These are phyloP conservation scores for Trichoderma endophyticum DNA, from an alignment of 2,329 filamentous ascomycete species.

Conservation along the genomic window DNA sequence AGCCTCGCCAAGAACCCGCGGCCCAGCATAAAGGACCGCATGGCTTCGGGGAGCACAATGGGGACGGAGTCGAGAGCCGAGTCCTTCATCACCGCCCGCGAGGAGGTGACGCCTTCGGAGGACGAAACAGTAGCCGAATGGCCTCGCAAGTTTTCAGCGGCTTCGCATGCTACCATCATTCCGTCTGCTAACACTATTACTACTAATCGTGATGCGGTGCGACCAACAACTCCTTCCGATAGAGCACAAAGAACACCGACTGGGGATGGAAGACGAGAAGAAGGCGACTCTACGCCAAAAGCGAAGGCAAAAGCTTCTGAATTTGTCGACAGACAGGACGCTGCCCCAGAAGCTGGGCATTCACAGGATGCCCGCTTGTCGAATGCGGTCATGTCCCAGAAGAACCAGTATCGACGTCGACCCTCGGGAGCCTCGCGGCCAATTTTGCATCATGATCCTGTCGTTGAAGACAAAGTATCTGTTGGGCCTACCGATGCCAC, in stretches of 20 bases:
- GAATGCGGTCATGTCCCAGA: slow-evolving; percentile 37
- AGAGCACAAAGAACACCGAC: slow-evolving; percentile 45
- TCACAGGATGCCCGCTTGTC: not conserved
- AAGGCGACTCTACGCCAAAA: slow-evolving; percentile 40
- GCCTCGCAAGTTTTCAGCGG: slow-evolving; percentile 38
- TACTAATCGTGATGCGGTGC: slow-evolving; percentile 19
- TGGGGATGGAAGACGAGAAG: slow-evolving; percentile 39
- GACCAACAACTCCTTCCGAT: slow-evolving; percentile 37
- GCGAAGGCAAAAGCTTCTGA: slow-evolving; percentile 49
- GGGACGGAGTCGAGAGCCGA: slow-evolving; percentile 58
- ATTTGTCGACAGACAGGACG: slow-evolving; percentile 59
- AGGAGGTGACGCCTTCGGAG: slow-evolving; percentile 61
- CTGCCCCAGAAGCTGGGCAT: slow-evolving; percentile 39
- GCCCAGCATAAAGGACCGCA: slow-evolving; percentile 47
- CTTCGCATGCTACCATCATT: slow-evolving; percentile 46
- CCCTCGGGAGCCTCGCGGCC: slow-evolving; percentile 24
- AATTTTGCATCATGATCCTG: slow-evolving; percentile 25
- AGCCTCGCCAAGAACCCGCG: slow-evolving; percentile 44
- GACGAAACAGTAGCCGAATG: slow-evolving; percentile 51
- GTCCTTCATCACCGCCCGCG: slow-evolving; percentile 69
- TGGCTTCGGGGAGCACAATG: slow-evolving; percentile 51
- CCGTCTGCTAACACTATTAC: slow-evolving; percentile 31
- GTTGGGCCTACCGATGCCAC: slow-evolving; percentile 50
- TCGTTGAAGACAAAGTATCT: slow-evolving; percentile 47
- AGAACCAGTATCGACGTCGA: slow-evolving; percentile 46